phyloP scores from a whole-genome alignment of 2,329 filamentous ascomycete species.

The Hymenoscyphus albidus region DNA sequence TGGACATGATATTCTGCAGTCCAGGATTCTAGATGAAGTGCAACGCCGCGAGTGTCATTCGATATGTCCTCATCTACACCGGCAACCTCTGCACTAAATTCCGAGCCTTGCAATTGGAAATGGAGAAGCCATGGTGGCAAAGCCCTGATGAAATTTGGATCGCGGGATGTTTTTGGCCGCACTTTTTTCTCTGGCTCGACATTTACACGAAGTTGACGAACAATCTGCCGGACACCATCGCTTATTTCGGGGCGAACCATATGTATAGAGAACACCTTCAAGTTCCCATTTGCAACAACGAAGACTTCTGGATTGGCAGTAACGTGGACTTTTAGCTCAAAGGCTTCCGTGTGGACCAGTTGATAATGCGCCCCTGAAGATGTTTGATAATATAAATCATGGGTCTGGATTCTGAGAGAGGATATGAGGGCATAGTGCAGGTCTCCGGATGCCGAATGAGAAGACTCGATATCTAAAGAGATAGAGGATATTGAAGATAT shows the following conservation, averaged over 20 bases:
- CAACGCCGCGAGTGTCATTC: constrained; percentile 74
- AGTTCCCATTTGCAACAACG: constrained; percentile 71
- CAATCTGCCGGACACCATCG: constrained; percentile 86
- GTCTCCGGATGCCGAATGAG: constrained; percentile 81
- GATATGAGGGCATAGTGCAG: constrained; percentile 83
- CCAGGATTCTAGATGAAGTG: constrained; percentile 83
- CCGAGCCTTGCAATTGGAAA: constrained; percentile 78
- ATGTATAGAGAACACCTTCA: constrained; percentile 84
- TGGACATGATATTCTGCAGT: constrained; percentile 85
- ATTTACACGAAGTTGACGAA: constrained; percentile 73
- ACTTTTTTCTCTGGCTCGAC: constrained; percentile 59
- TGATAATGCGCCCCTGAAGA: constrained; percentile 78
- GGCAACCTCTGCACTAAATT: constrained; percentile 87
- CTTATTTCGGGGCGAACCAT: constrained; percentile 91
- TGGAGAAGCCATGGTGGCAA: constrained; percentile 82
- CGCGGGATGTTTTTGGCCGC: constrained; percentile 46
- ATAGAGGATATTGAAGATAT: constrained; percentile 94
- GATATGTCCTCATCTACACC: constrained; percentile 84
- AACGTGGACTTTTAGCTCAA: constrained; percentile 82
- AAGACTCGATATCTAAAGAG: constrained; percentile 89
- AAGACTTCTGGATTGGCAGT: constrained; percentile 82
- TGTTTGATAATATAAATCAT: constrained; percentile 93
- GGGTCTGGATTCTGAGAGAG: constrained; percentile 76
- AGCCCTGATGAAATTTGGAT: constrained; percentile 68
- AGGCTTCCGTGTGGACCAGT: constrained; percentile 78